Evolutionary conservation across 768 basidiomycete species (phyloP).

Genomic region (Serendipita sp.): DNA sequence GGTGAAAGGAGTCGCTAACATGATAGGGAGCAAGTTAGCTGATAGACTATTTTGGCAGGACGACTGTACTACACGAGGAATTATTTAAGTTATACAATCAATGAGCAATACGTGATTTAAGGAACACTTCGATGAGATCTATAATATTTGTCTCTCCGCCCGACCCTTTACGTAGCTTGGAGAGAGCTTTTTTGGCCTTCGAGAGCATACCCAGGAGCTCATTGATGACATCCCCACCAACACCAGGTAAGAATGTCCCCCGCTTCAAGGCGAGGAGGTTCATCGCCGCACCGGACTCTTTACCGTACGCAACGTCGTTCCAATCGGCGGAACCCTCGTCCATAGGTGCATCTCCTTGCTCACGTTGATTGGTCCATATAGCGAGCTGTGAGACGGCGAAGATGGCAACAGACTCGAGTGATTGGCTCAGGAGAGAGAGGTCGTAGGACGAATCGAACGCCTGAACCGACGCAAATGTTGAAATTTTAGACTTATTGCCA

Average conservation of each 20-base stretch:
- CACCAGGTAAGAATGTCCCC: neutral
- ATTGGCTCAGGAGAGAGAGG: constrained; percentile 26
- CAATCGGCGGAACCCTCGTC: neutral
- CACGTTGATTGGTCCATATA: constrained; percentile 61
- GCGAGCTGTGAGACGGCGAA: constrained; percentile 65
- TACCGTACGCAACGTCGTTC: neutral
- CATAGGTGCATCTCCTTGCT: constrained; percentile 29
- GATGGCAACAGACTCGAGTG: constrained; percentile 49
- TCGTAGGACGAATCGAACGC: constrained; percentile 26
- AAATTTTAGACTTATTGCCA: constrained; percentile 10
- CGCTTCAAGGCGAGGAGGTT: neutral
- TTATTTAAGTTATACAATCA: too few relatives aligned
- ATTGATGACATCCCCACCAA: neutral
- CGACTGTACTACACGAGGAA: too few relatives aligned
- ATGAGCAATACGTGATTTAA: neutral
- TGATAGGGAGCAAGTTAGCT: too few relatives aligned
- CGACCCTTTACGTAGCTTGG: neutral
- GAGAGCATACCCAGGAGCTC: constrained; percentile 2
- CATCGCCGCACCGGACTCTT: neutral
- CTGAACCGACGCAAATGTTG: constrained; percentile 15
- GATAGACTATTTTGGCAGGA: too few relatives aligned
- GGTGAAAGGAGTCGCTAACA: too few relatives aligned
- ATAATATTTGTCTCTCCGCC: neutral
- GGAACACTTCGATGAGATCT: neutral
- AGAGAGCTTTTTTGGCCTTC: neutral